Base-by-base conservation (phyloP, 2,329 filamentous ascomycete genomes). In the Ophiostoma angusticollis region DNA sequence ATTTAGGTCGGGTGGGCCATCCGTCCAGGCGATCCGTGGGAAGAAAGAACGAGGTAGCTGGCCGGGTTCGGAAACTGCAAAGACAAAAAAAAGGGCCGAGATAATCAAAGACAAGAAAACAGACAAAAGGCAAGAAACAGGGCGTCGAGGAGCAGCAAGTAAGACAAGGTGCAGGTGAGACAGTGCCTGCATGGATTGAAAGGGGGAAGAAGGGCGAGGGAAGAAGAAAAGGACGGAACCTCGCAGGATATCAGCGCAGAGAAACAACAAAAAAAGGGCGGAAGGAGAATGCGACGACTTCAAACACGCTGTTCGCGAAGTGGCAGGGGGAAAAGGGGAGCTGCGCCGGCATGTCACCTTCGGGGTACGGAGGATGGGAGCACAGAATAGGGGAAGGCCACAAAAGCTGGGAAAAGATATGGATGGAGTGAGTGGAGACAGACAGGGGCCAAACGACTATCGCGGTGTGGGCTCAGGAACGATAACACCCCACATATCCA, bases 121-220 rank as follows among this genome's bases (percentile, higher is more conserved):
- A 31, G 19, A 23, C 21, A 24, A 29, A 34, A 23, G 33, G 33
- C 16, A 22, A 19, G 17, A 22, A 17, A 33, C 22, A 24, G 16
- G 30, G 6, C 16, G 29, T 11, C 29, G 11, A 34, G 24, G 24
- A 34, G 18, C 21, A 22, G 27, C 22, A 28, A 25, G 19, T 35
- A 37, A 37, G 28, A 40, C 41, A 35, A 31, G 34, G 31, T 30
- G 37, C 27, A 35, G 32, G 41, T 40, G 37, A 40, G 40, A 42
- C 35, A 17, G 24, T 14, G 25, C 24, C 19, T 40, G 33, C 23
- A 18, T 29, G 22, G 27, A 23, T 17, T n/a, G 16, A n/a, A 19
- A 24, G 6, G 4, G 16, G 30, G 16, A 19, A 29, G 9, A 21
- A 29, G 35, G 9, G 33, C 28, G 31, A 14, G 16, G 12, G 23